A percentile compares a stretch with the other conserved stretches of the same genome.
Evolutionary conservation across 2,329 filamentous ascomycete genomes (phyloP).

Genomic region (Alternaria atra): DNA sequence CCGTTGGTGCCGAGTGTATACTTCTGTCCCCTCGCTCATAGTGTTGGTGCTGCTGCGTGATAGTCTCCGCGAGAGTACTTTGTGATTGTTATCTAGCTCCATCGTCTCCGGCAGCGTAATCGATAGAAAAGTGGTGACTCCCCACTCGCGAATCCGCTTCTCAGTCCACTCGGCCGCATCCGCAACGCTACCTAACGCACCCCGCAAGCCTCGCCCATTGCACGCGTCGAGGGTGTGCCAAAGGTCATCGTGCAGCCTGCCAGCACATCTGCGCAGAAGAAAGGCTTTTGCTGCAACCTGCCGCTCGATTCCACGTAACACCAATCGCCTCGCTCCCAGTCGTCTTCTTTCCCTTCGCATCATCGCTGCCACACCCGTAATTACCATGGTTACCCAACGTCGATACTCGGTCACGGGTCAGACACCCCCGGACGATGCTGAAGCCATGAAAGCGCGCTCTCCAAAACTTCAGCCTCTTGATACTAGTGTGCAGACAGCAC

Average conservation of each 20-base stretch:
- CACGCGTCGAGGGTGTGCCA: conserved; percentile 28
- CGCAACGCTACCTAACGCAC: conserved; percentile 34
- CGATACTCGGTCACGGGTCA: conserved; percentile 51
- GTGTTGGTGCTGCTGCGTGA: neutral
- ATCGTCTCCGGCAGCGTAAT: conserved; percentile 22
- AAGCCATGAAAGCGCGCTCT: conserved; percentile 43
- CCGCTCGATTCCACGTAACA: conserved; percentile 23
- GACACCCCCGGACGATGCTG: conserved; percentile 47
- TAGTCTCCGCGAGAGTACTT: neutral
- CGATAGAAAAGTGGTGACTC: conserved; percentile 28
- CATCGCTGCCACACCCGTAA: neutral
- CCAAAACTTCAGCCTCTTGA: conserved; percentile 50
- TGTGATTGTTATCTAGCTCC: conserved; percentile 8
- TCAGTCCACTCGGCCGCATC: conserved; percentile 16
- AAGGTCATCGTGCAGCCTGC: conserved; percentile 28
- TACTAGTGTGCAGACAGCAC: conserved; percentile 44
- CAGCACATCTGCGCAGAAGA: conserved; percentile 27
- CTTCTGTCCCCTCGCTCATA: conserved; percentile 6
- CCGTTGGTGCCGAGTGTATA: conserved; percentile 1
- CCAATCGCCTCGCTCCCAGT: conserved; percentile 5
- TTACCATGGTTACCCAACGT: conserved; percentile 43
- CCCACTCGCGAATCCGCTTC: conserved; percentile 22
- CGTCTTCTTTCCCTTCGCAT: neutral
- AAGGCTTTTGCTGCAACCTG: conserved; percentile 21
- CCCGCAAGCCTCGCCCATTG: conserved; percentile 35